phyloP scores from a whole-genome alignment of 2,329 filamentous ascomycete genomes.

The Lecanoromycetidae sp. region DNA sequence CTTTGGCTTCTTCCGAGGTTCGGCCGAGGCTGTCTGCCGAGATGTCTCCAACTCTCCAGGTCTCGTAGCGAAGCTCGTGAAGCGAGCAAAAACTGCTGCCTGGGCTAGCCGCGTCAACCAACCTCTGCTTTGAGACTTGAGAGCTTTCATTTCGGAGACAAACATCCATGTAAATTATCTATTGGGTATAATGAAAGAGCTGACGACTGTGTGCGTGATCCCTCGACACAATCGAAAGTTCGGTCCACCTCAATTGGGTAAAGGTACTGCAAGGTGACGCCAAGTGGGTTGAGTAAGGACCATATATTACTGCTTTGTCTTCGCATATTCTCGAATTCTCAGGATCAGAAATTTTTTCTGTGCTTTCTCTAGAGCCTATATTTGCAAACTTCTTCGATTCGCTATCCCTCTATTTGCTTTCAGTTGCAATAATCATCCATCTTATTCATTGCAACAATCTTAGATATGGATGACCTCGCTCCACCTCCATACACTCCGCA shows the following conservation, averaged over 20 bases:
- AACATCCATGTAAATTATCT: not conserved
- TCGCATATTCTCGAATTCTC: not conserved
- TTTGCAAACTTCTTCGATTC: no score
- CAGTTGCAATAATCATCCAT: not conserved
- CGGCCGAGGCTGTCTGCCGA: not conserved
- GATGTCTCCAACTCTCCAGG: no score
- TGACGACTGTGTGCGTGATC: not conserved
- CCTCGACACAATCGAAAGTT: not conserved
- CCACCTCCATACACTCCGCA: slow-evolving; percentile 11
- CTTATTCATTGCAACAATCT: not conserved
- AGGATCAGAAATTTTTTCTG: not conserved
- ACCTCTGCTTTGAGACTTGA: not conserved
- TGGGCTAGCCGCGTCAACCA: not conserved
- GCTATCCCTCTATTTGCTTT: no score
- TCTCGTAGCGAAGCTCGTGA: no score
- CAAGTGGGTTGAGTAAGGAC: not conserved
- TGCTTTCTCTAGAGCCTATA: no score
- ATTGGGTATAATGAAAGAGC: not conserved
- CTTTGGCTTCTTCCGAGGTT: not conserved
- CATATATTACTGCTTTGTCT: not conserved
- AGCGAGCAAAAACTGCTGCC: no score
- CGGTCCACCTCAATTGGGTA: not conserved
- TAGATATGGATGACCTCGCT: slow-evolving; percentile 2
- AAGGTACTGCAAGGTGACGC: no score
- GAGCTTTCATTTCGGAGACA: not conserved